Evolutionary conservation across 257 asterid species (phyloP), one percentile per base, ranked within the genome.

Genomic region (Echites panduratus): DNA sequence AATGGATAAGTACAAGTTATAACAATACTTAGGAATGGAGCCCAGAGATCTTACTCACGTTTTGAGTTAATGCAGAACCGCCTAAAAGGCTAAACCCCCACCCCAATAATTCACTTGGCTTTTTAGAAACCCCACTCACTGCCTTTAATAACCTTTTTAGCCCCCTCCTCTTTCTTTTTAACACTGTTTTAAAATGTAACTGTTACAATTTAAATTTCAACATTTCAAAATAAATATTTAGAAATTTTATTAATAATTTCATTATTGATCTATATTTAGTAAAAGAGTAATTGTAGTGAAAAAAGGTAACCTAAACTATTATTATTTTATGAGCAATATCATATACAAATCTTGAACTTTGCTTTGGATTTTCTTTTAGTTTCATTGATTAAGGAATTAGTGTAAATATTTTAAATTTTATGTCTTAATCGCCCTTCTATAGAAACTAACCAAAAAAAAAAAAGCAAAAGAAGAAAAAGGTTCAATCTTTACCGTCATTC

Each of bases 1-100:
- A 49, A n/a, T 43, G 62, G 78, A 83, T 77, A 75, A 73, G 75
- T 6, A 32, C 38, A 32, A 32, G 38, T 32, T 32, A 32, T 3
- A 74, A 75, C 59, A 80, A 76, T 63, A 45, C 53, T 10, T 49
- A 2, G 22, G 29, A 27, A 53, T 73, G 82, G 79, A 70, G 84
- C 84, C 88, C 82, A 81, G 20, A 70, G 10, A 77, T 63, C 78
- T n/a, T 83, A 70, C 79, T 71, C 80, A 59, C 71, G 64, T 52
- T 19, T 19, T 22, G 58, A 19, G 24, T 49, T 49, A 52, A 17
- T 52, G 27, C 11, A 2, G 6, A 24, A 2, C 24, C 12, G 11
- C 58, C 57, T 49, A 49, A 49, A 49, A 49, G 17, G 17, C 58
- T 4, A 49, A 49, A 49, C 13, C 27, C 24, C 26, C 26, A 49